Evolutionary conservation across 805 yeast genomes (phyloP).

Genomic region (Ogataea degrootiae): DNA sequence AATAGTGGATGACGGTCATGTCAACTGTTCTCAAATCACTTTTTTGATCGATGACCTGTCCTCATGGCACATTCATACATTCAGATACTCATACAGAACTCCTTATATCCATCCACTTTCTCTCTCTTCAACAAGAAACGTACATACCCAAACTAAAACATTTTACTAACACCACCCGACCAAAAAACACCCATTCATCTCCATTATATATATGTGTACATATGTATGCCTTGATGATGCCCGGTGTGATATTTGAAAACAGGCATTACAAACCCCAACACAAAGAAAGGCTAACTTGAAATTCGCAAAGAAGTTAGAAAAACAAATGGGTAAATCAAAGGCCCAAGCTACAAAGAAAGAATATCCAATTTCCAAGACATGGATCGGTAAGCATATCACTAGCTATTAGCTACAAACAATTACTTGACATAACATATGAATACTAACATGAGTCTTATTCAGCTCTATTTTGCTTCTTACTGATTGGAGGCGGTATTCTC

Average conservation of each 20-base stretch:
- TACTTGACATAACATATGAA: not conserved
- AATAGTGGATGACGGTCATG: no score
- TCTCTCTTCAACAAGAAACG: no score
- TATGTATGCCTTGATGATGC: no score
- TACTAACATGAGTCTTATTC: not conserved
- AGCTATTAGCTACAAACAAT: not conserved
- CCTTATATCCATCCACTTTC: no score
- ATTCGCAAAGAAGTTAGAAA: constrained; percentile 68
- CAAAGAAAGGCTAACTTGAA: constrained; percentile 86
- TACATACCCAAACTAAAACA: no score
- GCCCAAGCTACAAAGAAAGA: constrained; percentile 33
- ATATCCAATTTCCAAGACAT: constrained; percentile 55
- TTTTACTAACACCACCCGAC: no score
- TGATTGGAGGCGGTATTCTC: constrained; percentile 78
- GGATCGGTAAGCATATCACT: constrained; percentile 49
- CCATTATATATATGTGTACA: no score
- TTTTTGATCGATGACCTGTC: no score
- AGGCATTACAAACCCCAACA: constrained; percentile 78
- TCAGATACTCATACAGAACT: no score
- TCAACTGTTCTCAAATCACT: no score
- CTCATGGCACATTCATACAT: no score
- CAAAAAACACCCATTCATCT: no score
- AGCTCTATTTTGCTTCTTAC: constrained; percentile 49
- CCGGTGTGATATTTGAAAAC: not conserved
- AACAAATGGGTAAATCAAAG: constrained; percentile 71